Base-by-base conservation (phyloP, 192 early-diverging fungal genomes). In the Umbelopsis isabellina region DNA sequence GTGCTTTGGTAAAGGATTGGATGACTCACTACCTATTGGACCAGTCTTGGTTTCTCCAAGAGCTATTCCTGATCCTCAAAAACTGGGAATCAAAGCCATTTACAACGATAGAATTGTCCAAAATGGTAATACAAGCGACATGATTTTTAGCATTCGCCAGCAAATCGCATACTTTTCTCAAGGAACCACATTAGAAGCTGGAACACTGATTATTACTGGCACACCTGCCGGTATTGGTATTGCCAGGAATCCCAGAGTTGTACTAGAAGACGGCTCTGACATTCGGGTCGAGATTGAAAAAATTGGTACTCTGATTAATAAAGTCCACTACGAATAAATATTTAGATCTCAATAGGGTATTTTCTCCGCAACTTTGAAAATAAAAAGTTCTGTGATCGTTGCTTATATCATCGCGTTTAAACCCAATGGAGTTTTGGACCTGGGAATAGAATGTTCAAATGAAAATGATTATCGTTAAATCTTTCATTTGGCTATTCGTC, bases 1-100 rank as follows among this genome's bases (percentile, higher is more conserved):
- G 88, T 79, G 76, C 66, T 89, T 88, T 75, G 79, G 83, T 21
- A 89, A 89, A 45, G 81, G 84, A 15, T 86, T 89, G 75, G 88
- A 89, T 65, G 80, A 79, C 25, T 88, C 85, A 67, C 75, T 76
- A 8, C 88, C 88, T 25, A 52, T 89, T 21, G 88, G 88, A 16
- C 88, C 88, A 37, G 67, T 75, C 12, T 53, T 89, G 27, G 87
- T 87, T 2, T 84, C 85, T 0, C 67, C 77, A 15, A 68, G 64
- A 3, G 23, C 81, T 22, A 78, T 88, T 45, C 76, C 78, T 30
- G 66, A 83, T 49, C 83, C 85, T n/a, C 80, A 87, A 47, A 68
- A 66, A 13, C 77, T 88, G 21, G n/a, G 66, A 11, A 82, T 88
- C 61, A 58, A 58, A 27, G 75, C 82, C 12, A 50, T 68, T 10